Conservation (phyloP, 2,329 filamentous ascomycete genomes). For the Incumbomyces delicatus region DNA sequence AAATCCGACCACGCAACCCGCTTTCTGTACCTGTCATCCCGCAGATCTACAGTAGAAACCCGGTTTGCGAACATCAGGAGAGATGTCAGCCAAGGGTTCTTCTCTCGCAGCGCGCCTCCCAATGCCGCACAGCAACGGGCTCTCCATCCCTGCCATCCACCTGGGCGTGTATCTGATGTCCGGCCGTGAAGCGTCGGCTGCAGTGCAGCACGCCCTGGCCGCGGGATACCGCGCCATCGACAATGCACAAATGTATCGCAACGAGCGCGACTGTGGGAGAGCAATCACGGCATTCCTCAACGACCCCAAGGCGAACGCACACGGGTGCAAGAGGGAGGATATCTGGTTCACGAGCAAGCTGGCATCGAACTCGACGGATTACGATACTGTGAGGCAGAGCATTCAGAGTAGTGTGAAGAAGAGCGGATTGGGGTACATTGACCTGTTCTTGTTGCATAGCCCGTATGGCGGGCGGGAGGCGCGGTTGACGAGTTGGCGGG, state of each 20-base stretch:
- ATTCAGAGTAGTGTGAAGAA: constrained; percentile 57
- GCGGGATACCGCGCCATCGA: constrained; percentile 38
- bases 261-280: constrained; percentile 60
- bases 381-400: constrained; percentile 56
- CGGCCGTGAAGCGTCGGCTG: constrained; percentile 47
- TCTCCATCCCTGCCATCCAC: constrained; percentile 60
- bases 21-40: no score
- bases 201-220: constrained; percentile 50
- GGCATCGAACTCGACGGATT: constrained; percentile 51
- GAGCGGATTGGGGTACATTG: constrained; percentile 63
- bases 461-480: constrained; percentile 64
- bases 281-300: constrained; percentile 52
- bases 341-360: constrained; percentile 77
- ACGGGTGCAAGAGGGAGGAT: constrained; percentile 53
- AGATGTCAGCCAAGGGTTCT: constrained; percentile 17
- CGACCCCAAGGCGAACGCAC: constrained; percentile 34
- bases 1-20: no score
- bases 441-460: constrained; percentile 69
- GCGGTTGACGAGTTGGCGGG: constrained; percentile 63
- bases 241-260: constrained; percentile 57
- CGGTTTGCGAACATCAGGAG: no score
- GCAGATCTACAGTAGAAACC: no score
- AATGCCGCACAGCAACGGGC: constrained; percentile 50
- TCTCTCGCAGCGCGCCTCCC: constrained; percentile 24
- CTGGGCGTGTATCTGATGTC: constrained; percentile 65